phyloP scores from a whole-genome alignment of 495 filamentous ascomycete genomes.

The Pseudomonodictys pantanalensis region DNA sequence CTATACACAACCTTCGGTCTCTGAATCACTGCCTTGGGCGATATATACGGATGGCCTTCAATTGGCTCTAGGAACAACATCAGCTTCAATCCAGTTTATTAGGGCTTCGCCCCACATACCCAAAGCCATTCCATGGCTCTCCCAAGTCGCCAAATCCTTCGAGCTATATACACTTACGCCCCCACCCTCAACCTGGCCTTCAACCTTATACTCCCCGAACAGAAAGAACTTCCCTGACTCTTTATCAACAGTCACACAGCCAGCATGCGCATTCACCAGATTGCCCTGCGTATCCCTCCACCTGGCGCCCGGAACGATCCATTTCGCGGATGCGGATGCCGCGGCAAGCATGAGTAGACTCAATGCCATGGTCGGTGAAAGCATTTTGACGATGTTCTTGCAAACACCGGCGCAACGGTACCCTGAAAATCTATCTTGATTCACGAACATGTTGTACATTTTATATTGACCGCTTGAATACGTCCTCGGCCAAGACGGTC shows the following conservation, averaged over 20 bases:
- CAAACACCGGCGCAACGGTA: background rate
- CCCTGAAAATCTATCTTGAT: background rate
- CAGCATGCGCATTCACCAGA: constrained; percentile 47
- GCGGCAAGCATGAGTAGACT: background rate
- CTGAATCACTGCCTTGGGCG: constrained; percentile 44
- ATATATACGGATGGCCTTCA: constrained; percentile 40
- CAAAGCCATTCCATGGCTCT: constrained; percentile 43
- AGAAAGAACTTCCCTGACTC: constrained; percentile 45
- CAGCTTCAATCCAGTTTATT: background rate
- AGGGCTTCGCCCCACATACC: background rate
- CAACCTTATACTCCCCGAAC: constrained; percentile 49
- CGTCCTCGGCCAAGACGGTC: background rate
- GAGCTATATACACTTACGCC: constrained; percentile 47
- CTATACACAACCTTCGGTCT: constrained; percentile 48
- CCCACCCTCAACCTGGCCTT: constrained; percentile 45
- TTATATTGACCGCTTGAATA: background rate
- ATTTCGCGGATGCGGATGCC: constrained; percentile 36
- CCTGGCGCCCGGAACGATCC: constrained; percentile 48
- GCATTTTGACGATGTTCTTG: too few relatives aligned
- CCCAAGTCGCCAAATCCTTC: constrained; percentile 45
- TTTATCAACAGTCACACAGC: constrained; percentile 38
- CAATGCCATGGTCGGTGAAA: background rate
- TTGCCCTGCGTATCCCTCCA: constrained; percentile 46
- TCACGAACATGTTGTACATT: background rate
- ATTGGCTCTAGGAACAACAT: constrained; percentile 36